Evolutionary conservation across 306 rosid species (phyloP).

Genomic region (Parietaria judaica): DNA sequence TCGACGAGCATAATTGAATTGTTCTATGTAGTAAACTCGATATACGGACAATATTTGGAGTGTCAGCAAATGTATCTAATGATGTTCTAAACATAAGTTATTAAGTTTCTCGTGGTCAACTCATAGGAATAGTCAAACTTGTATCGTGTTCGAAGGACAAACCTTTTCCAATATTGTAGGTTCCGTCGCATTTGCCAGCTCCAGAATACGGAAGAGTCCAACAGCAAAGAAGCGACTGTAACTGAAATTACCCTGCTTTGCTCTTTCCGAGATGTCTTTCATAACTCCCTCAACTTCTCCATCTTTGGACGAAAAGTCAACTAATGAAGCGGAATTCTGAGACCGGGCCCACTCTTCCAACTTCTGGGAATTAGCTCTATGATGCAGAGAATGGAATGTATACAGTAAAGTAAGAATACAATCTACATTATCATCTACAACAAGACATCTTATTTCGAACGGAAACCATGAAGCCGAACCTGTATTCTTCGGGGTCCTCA

Average conservation of each 20-base stretch:
- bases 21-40: not conserved
- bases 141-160: conserved; percentile 10
- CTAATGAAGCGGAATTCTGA: conserved; percentile 64
- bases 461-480: conserved; percentile 33
- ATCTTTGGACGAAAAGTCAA: conserved; percentile 78
- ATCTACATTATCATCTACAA: conserved; percentile 6
- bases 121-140: no score
- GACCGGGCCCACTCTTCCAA: conserved; percentile 91
- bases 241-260: conserved; percentile 70
- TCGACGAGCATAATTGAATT: conserved; percentile 1
- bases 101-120: no score
- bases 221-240: conserved; percentile 97
- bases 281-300: conserved; percentile 78
- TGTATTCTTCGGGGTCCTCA: conserved; percentile 82
- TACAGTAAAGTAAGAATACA: conserved; percentile 12
- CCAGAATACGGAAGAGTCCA: conserved; percentile 90
- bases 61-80: no score
- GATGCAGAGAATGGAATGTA: conserved; percentile 17
- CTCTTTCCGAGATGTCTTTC: conserved; percentile 88
- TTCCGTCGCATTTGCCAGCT: conserved; percentile 89
- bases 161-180: conserved; percentile 91
- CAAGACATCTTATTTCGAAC: not conserved
- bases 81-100: no score
- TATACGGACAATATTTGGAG: not conserved
- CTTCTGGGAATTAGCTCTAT: conserved; percentile 74